Base-by-base conservation (phyloP, 768 basidiomycete genomes). In the Hericium coralloides region DNA sequence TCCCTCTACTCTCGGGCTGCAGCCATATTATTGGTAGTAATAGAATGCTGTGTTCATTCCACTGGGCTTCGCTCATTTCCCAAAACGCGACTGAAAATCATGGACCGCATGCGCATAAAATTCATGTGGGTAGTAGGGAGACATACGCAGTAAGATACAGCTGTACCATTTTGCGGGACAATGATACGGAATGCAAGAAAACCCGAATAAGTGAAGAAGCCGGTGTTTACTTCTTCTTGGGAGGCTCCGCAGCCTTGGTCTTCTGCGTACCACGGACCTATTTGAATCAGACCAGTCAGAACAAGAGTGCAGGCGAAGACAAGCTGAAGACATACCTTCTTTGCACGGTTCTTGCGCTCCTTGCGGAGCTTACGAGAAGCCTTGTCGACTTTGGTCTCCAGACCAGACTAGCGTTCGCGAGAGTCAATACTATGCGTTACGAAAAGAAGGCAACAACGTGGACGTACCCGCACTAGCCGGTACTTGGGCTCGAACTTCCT, bases 341-440 rank as follows among this genome's bases (percentile, higher is more conserved):
- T 99, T 61, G 89, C 83, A 71, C 95, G 87, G 78, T 99, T 99
- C 84, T 99, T 99, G 68, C 97, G 85, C 80, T 98, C 95, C 80
- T 98, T 98, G 75, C 97, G 88, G 74, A 98, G 85, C 74, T 98
- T 98, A 69, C 97, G 89, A 63, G 92, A 93, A 55, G 95, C 78
- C 74, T 87, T 92, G 45, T 92, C 90, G 61, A 87, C 85, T 78
- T 98, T 97, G 61, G 79, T 58, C 37, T 66, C 70, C 50, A 93
- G 70, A 53, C 88, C 87, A 62, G 79, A 82, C 91, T 92, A 61
- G 18, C 31, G 53, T 53, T 45, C 37, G 57, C 4, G 22, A 48
- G 1, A 41, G 38, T 36, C 37, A 52, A 12, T 59, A 26, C 14
- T 17, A n/a, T 45, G 23, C 17, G 17, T 18, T 17, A 45, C 2